A percentile compares a stretch with the other conserved stretches of the same genome.
Conservation (phyloP, 306 rosid species). For the Mimosa bimucronata region DNA sequence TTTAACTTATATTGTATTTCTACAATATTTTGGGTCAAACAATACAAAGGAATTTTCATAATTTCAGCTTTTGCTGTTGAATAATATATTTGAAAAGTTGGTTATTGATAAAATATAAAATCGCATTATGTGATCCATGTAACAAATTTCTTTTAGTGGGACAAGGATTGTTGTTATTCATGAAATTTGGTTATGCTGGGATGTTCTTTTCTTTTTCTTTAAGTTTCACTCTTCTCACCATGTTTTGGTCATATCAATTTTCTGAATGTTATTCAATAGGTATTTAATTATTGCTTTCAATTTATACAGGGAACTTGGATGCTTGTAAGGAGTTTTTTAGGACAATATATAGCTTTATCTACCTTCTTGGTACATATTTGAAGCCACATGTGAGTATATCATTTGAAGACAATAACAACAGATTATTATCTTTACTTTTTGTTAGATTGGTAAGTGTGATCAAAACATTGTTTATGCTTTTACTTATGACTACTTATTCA, state of each 20-base stretch:
- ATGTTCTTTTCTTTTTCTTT: background rate
- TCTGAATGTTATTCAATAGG: constrained; percentile 10
- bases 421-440: constrained; percentile 12
- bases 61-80: constrained; percentile 11
- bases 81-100: background rate
- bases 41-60: constrained; percentile 11
- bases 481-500: constrained; percentile 25
- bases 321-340: constrained; percentile 71
- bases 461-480: constrained; percentile 22
- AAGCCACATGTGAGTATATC: constrained; percentile 83
- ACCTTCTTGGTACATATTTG: constrained; percentile 79
- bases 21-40: constrained; percentile 7
- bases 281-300: constrained; percentile 30
- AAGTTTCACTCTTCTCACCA: background rate
- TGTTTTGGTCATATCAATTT: constrained; percentile 11
- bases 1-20: background rate
- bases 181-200: constrained; percentile 19
- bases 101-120: background rate
- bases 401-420: constrained; percentile 2
- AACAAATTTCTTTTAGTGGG: no score
- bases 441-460: constrained; percentile 6
- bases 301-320: constrained; percentile 71
- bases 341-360: constrained; percentile 64
- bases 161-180: no score
- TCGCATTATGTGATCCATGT: background rate